phyloP scores from a whole-genome alignment of 495 filamentous ascomycete genomes.

The Aspergillus heteromorphus region DNA sequence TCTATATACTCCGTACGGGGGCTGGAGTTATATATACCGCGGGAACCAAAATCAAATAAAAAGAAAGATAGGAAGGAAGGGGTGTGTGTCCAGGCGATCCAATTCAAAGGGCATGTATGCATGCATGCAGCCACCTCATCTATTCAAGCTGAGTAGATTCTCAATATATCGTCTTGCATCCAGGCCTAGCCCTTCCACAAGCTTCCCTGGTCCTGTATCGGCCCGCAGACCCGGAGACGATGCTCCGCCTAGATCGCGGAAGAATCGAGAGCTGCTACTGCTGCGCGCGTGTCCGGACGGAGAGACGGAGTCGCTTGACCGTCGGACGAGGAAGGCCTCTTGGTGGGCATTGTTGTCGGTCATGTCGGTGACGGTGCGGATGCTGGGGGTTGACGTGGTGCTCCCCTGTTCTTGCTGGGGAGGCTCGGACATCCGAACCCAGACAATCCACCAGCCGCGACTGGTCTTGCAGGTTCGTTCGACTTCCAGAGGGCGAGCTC shows the following conservation, averaged over 20 bases:
- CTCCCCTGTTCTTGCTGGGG: not conserved
- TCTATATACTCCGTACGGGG: too few species aligned
- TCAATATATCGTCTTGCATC: conserved; percentile 87
- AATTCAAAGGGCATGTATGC: not conserved
- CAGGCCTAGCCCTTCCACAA: conserved; percentile 83
- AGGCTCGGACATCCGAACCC: conserved; percentile 63
- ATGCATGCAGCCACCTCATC: conserved; percentile 33
- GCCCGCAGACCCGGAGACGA: conserved; percentile 24
- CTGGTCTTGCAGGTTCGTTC: conserved; percentile 90
- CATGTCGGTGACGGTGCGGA: conserved; percentile 15
- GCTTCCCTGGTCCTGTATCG: conserved; percentile 54
- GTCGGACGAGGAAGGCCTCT: conserved; percentile 75
- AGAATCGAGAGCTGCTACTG: conserved; percentile 43
- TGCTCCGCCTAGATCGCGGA: conserved; percentile 41
- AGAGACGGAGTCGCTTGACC: conserved; percentile 60
- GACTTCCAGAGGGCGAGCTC: conserved; percentile 51
- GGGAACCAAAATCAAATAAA: too few species aligned
- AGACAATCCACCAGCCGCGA: conserved; percentile 95
- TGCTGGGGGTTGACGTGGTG: conserved; percentile 7
- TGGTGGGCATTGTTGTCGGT: conserved; percentile 34
- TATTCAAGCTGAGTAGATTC: conserved; percentile 68
- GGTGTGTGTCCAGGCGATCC: not conserved
- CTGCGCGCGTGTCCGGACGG: conserved; percentile 26
- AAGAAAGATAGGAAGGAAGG: too few species aligned
- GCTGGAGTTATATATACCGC: too few species aligned